phyloP scores from a whole-genome alignment of 192 early-diverging fungal genomes.

The Coemansia sp. region DNA sequence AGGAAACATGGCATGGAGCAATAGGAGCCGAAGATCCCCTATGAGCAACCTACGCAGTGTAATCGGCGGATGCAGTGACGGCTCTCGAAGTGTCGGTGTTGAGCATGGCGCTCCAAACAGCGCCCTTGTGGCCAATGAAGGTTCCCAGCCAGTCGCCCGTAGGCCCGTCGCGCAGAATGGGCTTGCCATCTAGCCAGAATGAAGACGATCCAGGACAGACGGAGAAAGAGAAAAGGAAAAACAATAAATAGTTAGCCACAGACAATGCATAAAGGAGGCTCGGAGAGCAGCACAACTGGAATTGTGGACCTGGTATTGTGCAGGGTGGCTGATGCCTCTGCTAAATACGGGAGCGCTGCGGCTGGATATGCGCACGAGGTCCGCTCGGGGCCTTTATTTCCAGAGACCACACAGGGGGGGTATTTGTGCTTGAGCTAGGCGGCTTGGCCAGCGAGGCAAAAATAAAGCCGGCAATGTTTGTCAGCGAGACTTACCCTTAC shows the following conservation, averaged over 20 bases:
- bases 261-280: neutral
- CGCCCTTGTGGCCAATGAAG: conserved; percentile 91
- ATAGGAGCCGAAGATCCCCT: neutral
- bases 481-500: conserved; percentile 61
- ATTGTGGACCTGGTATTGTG: neutral
- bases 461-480: neutral
- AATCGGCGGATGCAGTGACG: conserved; percentile 93
- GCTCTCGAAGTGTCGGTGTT: conserved; percentile 75
- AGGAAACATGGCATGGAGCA: neutral
- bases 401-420: too few relatives aligned
- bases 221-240: neutral
- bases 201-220: neutral
- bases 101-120: conserved; percentile 87
- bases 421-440: too few relatives aligned
- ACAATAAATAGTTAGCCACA: neutral
- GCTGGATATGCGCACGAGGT: too few relatives aligned
- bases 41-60: conserved; percentile 69
- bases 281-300: neutral
- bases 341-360: neutral
- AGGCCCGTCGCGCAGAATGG: conserved; percentile 83
- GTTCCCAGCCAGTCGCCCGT: conserved; percentile 96
- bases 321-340: neutral
- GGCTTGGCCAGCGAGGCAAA: too few relatives aligned
- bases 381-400: too few relatives aligned
- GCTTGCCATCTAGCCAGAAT: conserved; percentile 69